Evolutionary conservation across 129 eudicot genomes (phyloP).

Genomic region (Flaveria robusta): DNA sequence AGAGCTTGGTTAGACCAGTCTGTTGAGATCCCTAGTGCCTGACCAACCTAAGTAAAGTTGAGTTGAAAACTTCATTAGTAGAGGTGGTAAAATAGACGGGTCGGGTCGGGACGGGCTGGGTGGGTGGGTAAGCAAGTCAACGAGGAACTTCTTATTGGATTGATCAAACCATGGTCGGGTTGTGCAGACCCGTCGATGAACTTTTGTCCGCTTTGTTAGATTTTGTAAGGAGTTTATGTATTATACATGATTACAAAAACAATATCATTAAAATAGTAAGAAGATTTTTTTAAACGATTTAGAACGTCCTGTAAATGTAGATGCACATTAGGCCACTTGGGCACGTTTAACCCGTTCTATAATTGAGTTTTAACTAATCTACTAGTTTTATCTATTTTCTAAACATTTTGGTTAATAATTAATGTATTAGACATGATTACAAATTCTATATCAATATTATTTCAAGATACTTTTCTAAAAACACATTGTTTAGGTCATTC

Average conservation of each 20-base stretch:
- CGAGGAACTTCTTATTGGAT: background rate
- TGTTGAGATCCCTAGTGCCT: conserved; percentile 82
- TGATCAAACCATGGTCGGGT: background rate
- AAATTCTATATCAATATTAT: no score
- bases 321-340: background rate
- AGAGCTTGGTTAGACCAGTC: conserved; percentile 90
- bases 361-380: background rate
- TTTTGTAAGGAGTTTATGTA: background rate
- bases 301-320: background rate
- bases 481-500: no score
- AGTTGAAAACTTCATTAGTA: background rate
- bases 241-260: background rate
- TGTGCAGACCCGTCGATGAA: background rate
- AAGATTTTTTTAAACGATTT: background rate
- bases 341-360: background rate
- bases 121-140: background rate
- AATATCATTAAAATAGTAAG: background rate
- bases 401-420: background rate
- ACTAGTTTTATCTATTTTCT: background rate
- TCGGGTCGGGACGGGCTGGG: no score
- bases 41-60: conserved; percentile 63
- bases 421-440: no score
- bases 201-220: background rate
- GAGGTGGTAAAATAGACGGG: background rate
- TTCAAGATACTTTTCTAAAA: no score